Evolutionary conservation across 345 rosid species (phyloP), one percentile per base, ranked within the genome.

Genomic region (Gossypium anomalum): DNA sequence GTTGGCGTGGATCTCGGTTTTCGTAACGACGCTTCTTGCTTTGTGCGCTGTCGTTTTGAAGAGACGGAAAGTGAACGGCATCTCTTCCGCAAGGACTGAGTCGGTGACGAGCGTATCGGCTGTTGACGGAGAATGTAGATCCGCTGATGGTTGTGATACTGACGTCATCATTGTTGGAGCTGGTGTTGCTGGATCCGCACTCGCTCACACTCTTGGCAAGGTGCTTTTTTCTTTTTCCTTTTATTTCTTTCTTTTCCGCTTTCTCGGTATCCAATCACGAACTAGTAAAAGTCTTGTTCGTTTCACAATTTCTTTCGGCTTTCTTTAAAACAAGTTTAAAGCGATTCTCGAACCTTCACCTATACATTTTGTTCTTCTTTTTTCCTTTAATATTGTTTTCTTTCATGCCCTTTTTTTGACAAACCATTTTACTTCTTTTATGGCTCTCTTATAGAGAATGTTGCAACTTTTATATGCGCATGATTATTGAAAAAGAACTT

Each of bases 191-290:
- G 64, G 64, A 6, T 29, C 64, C n/a, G 64, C 95, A 56, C 89
- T 88, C 34, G 92, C 92, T 51, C 82, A 86, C 70, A 88, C 90
- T 47, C 88, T 88, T 55, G 92, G 90, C 74, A 86, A 86, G 90
- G 92, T 88, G 65, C 25, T 12, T 55, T 75, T 75, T 45, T 48
- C 8, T 12, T 3, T 59, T 19, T 75, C 38, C 3, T 76, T 15
- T 9, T 19, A 27, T 19, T 0, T 2, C 52, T 61, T 34, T 34
- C 19, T 41, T 25, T 69, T 48, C 52, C 15, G 34, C 51, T 60
- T 60, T 61, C 34, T 16, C 17, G 0, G 27, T 29, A n/a, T 11
- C 67, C 34, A 27, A 13, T 27, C 17, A 23, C 19, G 59, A 70
- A 70, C 47, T 70, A 62, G 67, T 29, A 15, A n/a, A 69, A 4